phyloP scores from a whole-genome alignment of 2,329 filamentous ascomycete species.

The Trichoderma citrinoviride region DNA sequence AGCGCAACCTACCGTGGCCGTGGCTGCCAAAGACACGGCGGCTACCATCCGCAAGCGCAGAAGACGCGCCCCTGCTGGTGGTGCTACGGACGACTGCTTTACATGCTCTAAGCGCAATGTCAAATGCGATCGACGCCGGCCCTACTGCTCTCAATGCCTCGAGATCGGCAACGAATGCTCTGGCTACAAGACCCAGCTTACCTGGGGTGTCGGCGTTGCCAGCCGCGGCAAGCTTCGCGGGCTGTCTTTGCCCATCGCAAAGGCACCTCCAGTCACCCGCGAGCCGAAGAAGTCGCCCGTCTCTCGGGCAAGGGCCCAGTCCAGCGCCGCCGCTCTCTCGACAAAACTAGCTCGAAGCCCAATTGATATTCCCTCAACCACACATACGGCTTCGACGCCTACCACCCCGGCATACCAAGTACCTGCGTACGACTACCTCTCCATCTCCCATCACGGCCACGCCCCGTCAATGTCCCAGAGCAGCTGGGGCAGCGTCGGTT shows the following conservation, averaged over 20 bases:
- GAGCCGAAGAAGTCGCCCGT: slow-evolving; percentile 48
- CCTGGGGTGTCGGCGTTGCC: slow-evolving; percentile 93
- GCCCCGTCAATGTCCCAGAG: slow-evolving; percentile 41
- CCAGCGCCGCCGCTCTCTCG: slow-evolving; percentile 37
- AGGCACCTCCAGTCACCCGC: slow-evolving; percentile 54
- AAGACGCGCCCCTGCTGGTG: slow-evolving; percentile 82
- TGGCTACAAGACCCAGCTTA: slow-evolving; percentile 94
- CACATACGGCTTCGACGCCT: slow-evolving; percentile 41
- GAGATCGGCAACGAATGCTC: slow-evolving; percentile 90
- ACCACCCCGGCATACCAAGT: slow-evolving; percentile 38
- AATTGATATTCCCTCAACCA: slow-evolving; percentile 37
- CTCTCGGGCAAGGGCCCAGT: slow-evolving; percentile 46
- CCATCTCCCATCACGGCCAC: slow-evolving; percentile 48
- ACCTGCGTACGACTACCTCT: slow-evolving; percentile 49
- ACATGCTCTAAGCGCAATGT: slow-evolving; percentile 79
- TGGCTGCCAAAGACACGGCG: slow-evolving; percentile 49
- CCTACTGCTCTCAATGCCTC: slow-evolving; percentile 93
- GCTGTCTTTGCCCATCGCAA: slow-evolving; percentile 70
- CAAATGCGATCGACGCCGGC: slow-evolving; percentile 86
- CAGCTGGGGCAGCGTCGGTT: slow-evolving; percentile 49
- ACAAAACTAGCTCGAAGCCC: slow-evolving; percentile 33
- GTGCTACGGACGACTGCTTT: slow-evolving; percentile 93
- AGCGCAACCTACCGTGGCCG: slow-evolving; percentile 41
- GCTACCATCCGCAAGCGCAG: slow-evolving; percentile 66
- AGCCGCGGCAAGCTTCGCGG: slow-evolving; percentile 93